These are phyloP conservation scores for Bruguiera sexangula DNA, from an alignment of 345 rosid genomes.

Conservation along the genomic window DNA sequence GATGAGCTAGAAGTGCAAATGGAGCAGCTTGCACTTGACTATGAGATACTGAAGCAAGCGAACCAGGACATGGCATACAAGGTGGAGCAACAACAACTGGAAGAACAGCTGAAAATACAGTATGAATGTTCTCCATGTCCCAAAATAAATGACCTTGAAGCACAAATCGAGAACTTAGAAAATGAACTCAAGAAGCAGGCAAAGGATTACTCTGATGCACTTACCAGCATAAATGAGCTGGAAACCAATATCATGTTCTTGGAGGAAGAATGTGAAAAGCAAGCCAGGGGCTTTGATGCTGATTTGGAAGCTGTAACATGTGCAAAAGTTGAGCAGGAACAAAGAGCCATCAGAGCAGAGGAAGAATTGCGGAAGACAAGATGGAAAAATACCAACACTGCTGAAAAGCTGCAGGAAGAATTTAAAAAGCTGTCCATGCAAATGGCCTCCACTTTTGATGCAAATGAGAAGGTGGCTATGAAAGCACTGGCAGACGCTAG, in stretches of 20 bases:
- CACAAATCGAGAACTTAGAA: constrained; percentile 30
- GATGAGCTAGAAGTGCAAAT: constrained; percentile 87
- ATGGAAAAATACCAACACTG: constrained; percentile 68
- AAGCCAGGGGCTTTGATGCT: constrained; percentile 46
- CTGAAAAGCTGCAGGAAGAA: constrained; percentile 81
- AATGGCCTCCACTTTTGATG: constrained; percentile 74
- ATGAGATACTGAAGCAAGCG: constrained; percentile 90
- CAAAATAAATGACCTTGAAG: constrained; percentile 26
- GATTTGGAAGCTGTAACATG: constrained; percentile 56
- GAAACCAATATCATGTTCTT: constrained; percentile 44
- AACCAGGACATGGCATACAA: constrained; percentile 65
- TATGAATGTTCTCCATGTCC: constrained; percentile 54
- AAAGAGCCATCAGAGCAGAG: constrained; percentile 82
- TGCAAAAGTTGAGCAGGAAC: constrained; percentile 66
- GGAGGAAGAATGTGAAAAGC: constrained; percentile 75
- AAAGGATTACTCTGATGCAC: constrained; percentile 25
- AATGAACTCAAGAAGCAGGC: constrained; percentile 27
- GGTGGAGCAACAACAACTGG: constrained; percentile 80
- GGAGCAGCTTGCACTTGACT: constrained; percentile 95
- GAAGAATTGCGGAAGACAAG: constrained; percentile 61
- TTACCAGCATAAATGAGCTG: constrained; percentile 45
- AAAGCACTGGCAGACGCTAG: constrained; percentile 69
- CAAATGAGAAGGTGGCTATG: constrained; percentile 78
- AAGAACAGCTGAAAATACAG: constrained; percentile 74
- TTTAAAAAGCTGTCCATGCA: constrained; percentile 66